phyloP scores from a whole-genome alignment of 1,139 yeast species.

The Pneumocystis canis region DNA sequence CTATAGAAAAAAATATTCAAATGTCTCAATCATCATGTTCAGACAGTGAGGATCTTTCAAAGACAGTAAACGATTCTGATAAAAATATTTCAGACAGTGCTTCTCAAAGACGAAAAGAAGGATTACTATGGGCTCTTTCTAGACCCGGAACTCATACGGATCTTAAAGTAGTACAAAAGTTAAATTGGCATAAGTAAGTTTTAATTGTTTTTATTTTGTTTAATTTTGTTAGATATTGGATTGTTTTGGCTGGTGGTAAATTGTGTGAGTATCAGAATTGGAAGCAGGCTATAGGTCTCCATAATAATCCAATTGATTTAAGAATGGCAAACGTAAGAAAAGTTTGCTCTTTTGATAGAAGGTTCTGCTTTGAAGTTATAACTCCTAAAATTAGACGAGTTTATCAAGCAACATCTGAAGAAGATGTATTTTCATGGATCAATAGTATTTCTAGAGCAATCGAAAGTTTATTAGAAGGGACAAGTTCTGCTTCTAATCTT shows the following conservation, averaged over 20 bases:
- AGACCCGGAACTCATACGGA: constrained; percentile 28
- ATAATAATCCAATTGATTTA: constrained; percentile 57
- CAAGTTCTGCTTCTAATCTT: constrained; percentile 9
- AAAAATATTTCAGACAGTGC: neutral
- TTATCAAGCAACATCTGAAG: constrained; percentile 62
- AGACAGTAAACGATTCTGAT: neutral
- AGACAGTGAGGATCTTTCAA: neutral
- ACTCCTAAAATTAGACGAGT: constrained; percentile 60
- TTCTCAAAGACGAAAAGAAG: constrained; percentile 29
- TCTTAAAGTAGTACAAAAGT: constrained; percentile 38
- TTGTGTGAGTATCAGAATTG: constrained; percentile 66
- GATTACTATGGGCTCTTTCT: constrained; percentile 44
- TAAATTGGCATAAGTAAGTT: constrained; percentile 59
- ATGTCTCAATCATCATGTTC: neutral
- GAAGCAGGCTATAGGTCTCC: constrained; percentile 52
- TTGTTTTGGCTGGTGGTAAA: constrained; percentile 52
- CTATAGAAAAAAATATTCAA: neutral
- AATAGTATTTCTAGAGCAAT: constrained; percentile 34
- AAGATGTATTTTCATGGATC: constrained; percentile 60
- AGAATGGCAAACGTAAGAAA: constrained; percentile 54
- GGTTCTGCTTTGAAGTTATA: constrained; percentile 59
- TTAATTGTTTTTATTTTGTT: neutral
- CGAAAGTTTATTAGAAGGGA: constrained; percentile 22
- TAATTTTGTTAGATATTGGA: constrained; percentile 37
- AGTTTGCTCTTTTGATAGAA: constrained; percentile 32